Conservation (phyloP, 305 asterid species). For the Fraxinus dipetala region DNA sequence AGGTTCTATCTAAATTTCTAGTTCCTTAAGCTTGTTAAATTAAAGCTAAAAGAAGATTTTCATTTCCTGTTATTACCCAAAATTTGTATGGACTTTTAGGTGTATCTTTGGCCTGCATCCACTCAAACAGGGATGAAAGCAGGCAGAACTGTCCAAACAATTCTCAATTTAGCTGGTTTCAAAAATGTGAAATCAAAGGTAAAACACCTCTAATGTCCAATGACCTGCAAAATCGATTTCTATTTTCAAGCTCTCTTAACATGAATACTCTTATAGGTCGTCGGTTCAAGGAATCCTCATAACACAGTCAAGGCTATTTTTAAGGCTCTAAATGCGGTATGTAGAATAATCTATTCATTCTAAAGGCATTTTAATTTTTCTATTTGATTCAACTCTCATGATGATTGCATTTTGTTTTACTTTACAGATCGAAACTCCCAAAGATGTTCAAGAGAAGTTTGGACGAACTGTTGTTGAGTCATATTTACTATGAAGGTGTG, state of each 20-base stretch:
- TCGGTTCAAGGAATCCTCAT: conserved; percentile 89
- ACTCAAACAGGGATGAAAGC: conserved; percentile 86
- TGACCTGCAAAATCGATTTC: background rate
- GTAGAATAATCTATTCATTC: conserved; percentile 20
- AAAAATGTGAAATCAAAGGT: conserved; percentile 95
- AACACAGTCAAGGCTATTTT: conserved; percentile 90
- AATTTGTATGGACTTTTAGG: conserved; percentile 37
- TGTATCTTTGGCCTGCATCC: conserved; percentile 91
- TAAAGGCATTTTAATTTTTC: background rate
- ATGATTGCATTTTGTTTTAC: conserved; percentile 7
- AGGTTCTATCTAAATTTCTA: conserved; percentile 42
- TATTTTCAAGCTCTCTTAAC: conserved; percentile 19
- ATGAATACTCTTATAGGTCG: conserved; percentile 46
- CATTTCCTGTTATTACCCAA: background rate
- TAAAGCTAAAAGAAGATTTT: background rate
- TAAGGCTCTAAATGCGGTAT: conserved; percentile 87
- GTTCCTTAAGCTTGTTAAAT: conserved; percentile 4
- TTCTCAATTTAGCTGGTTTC: conserved; percentile 80
- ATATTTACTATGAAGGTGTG: conserved; percentile 51
- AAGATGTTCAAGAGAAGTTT: conserved; percentile 80
- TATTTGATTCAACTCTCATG: conserved; percentile 11
- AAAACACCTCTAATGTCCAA: background rate
- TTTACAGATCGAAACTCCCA: conserved; percentile 77
- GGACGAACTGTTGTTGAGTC: conserved; percentile 95
- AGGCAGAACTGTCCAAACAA: conserved; percentile 73